Evolutionary conservation across 75 land plant genomes (phyloP), one percentile per base, ranked within the genome.

Genomic region (Gnetum montanum): DNA sequence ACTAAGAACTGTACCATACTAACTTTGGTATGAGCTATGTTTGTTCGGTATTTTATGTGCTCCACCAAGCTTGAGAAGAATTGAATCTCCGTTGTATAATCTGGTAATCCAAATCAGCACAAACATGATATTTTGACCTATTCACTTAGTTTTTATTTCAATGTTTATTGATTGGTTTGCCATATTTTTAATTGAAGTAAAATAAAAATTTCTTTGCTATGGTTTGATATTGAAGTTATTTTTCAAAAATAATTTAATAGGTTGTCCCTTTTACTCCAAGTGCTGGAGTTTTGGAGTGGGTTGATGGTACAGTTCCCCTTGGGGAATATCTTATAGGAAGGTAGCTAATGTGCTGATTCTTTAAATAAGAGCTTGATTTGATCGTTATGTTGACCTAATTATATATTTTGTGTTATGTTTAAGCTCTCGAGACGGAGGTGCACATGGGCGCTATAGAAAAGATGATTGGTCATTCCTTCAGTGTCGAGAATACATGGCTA

Each of bases 261-360:
- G 99, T 95, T 15, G 71, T 95, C 65, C 99, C 99, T 27, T 95
- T 95, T 59, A 95, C 99, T 43, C 99, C 99, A 15, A 95, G 97
- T 84, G 99, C 99, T 58, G 99, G 99, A 23, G 88, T 90, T 57
- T 69, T 95, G 62, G 99, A 95, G 77, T 95, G 99, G 99, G 99
- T 95, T 26, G 70, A 95, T 79, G 84, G 99, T n/a, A 95, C 99
- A 20, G 44, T 90, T 50, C 99, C 97, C 40, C 79, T 95, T 43
- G 92, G 88, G 8, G 97, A 95, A 70, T 95, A 95, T 68, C 85
- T 95, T 36, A 70, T 95, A n/a, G 99, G 97, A 72, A 95, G 99
- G 99, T 94, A 19, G 58, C 60, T 40, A 4, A 10, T 15, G 43
- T 18, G 5, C 28, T 15, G 10, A 19, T 52, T 10, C 15, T 22